These are phyloP conservation scores for Daldinia decipiens DNA, from an alignment of 495 filamentous ascomycete genomes.

Conservation along the genomic window DNA sequence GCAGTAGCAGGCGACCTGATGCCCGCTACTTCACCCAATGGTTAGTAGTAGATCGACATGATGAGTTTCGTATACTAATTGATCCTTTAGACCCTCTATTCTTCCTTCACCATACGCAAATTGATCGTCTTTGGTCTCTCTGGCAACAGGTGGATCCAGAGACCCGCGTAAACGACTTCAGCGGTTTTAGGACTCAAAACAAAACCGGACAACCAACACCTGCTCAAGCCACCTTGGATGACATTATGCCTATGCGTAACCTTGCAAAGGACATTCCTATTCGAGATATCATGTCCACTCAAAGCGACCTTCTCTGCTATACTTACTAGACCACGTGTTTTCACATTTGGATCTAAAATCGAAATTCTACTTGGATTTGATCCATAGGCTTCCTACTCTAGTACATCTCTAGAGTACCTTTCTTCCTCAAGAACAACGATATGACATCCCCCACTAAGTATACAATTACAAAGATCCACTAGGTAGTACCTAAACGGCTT, in stretches of 20 bases:
- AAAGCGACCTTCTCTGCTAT: neutral
- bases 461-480: neutral
- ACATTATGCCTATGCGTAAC: neutral
- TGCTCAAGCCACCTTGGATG: neutral
- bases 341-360: neutral
- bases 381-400: too few relatives aligned
- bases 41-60: neutral
- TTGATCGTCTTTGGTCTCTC: neutral
- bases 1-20: neutral
- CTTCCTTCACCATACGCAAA: neutral
- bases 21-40: neutral
- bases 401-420: too few relatives aligned
- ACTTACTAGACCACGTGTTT: neutral
- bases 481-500: neutral
- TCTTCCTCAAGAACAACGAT: too few relatives aligned
- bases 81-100: neutral
- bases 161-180: neutral
- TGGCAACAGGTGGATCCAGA: neutral
- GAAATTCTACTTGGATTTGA: neutral
- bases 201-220: neutral
- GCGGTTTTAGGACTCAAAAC: neutral
- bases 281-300: neutral
- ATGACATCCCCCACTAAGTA: too few relatives aligned
- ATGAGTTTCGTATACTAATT: neutral
- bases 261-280: neutral